phyloP scores from a whole-genome alignment of 768 basidiomycete species.

The Baorangia bicolor region DNA sequence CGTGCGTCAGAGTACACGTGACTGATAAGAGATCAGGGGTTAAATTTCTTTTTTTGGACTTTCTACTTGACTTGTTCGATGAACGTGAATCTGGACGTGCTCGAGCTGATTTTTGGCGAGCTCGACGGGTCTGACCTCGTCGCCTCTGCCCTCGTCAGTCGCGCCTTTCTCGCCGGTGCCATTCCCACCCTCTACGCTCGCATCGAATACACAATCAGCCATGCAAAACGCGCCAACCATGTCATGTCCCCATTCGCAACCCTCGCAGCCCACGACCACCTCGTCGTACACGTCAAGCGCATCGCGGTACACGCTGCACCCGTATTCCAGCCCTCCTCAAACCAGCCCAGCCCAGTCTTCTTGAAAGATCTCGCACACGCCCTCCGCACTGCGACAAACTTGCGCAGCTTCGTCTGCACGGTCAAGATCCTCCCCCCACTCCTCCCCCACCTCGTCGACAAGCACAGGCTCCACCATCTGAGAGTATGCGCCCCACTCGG shows the following conservation, averaged over 20 bases:
- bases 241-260: conserved; percentile 61
- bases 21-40: conserved; percentile 6
- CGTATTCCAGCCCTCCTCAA: conserved; percentile 30
- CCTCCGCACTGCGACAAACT: conserved; percentile 48
- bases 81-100: conserved; percentile 69
- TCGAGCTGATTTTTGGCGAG: conserved; percentile 62
- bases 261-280: conserved; percentile 48
- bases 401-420: conserved; percentile 58
- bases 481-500: conserved; percentile 56
- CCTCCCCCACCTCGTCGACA: conserved; percentile 45
- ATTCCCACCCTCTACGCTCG: conserved; percentile 61
- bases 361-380: conserved; percentile 51
- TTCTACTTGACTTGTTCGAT: conserved; percentile 38
- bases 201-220: conserved; percentile 52
- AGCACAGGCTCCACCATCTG: conserved; percentile 44
- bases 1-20: conserved; percentile 25
- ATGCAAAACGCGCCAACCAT: conserved; percentile 53
- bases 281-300: conserved; percentile 57
- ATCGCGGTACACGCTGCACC: conserved; percentile 58
- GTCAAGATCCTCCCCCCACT: conserved; percentile 47
- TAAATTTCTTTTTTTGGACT: neutral
- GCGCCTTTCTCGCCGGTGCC: conserved; percentile 61
- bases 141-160: conserved; percentile 61
- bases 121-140: conserved; percentile 55
- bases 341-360: conserved; percentile 43